Evolutionary conservation across 371 early-diverging fungal genomes (phyloP).

Genomic region (Choanephora cucurbitarum): DNA sequence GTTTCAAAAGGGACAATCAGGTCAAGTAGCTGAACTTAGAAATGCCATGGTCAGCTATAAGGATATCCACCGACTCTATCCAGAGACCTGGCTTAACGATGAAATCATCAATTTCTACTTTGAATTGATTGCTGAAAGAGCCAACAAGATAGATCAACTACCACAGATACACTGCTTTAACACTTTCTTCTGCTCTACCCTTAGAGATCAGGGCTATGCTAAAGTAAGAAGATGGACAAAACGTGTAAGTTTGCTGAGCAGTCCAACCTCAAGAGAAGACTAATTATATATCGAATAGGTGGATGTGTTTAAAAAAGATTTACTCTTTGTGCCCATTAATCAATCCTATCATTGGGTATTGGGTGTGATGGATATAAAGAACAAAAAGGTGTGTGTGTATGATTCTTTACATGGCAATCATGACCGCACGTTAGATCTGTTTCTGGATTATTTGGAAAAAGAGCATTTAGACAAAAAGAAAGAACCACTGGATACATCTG

Average conservation of each 20-base stretch:
- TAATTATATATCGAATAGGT: constrained; percentile 54
- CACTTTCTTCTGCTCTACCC: constrained; percentile 84
- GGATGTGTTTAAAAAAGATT: constrained; percentile 80
- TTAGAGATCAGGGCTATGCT: constrained; percentile 72
- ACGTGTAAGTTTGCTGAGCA: constrained; percentile 43
- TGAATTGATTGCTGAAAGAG: constrained; percentile 71
- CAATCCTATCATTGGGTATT: constrained; percentile 89
- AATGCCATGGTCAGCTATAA: constrained; percentile 54
- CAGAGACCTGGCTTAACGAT: constrained; percentile 91
- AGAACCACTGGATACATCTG: constrained; percentile 55
- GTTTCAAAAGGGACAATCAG: constrained; percentile 35
- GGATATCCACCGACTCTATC: constrained; percentile 73
- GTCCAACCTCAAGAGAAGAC: too few species aligned
- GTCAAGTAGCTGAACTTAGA: constrained; percentile 57
- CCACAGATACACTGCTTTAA: constrained; percentile 82
- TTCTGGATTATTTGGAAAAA: constrained; percentile 67
- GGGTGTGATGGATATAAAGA: constrained; percentile 74
- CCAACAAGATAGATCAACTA: constrained; percentile 31
- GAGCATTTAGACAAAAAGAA: constrained; percentile 81
- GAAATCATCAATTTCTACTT: constrained; percentile 94
- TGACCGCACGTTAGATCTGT: constrained; percentile 48
- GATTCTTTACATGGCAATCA: constrained; percentile 83
- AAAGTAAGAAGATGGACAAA: constrained; percentile 85
- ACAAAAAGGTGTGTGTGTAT: constrained; percentile 76
- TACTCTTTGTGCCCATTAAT: constrained; percentile 89